Conservation (phyloP, 1,284 basidiomycete species). For the Singerocomus inundabilis region DNA sequence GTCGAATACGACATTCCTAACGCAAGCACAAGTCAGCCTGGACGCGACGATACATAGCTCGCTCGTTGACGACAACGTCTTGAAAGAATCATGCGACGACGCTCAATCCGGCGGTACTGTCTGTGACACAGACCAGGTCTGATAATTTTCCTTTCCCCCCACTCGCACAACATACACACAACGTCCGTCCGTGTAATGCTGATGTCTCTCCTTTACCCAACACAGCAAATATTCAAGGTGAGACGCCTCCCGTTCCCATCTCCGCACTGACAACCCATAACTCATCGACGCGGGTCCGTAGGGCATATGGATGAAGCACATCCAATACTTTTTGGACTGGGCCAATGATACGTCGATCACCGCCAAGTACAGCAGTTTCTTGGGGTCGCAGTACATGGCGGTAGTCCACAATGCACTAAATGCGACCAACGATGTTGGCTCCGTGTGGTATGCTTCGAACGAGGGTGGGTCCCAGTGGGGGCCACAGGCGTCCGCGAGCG, state of each 20-base stretch:
- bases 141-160: not conserved
- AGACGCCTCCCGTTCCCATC: too few species aligned
- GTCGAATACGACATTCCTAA: conserved; percentile 37
- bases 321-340: conserved; percentile 42
- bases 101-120: conserved; percentile 36
- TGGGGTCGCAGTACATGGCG: conserved; percentile 40
- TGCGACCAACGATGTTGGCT: conserved; percentile 42
- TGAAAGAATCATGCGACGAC: conserved; percentile 54
- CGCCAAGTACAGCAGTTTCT: conserved; percentile 39
- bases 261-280: too few species aligned
- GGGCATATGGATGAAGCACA: conserved; percentile 44
- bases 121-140: conserved; percentile 50
- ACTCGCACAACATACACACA: too few species aligned
- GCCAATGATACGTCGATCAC: conserved; percentile 38
- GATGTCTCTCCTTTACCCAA: not conserved
- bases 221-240: conserved; percentile 48
- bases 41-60: conserved; percentile 44
- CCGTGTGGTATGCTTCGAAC: conserved; percentile 29
- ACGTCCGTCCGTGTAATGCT: conserved; percentile 6
- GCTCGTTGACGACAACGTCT: conserved; percentile 40
- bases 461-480: conserved; percentile 28
- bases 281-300: too few species aligned
- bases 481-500: conserved; percentile 33
- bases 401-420: conserved; percentile 41
- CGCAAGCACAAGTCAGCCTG: conserved; percentile 50